These are phyloP conservation scores for Hydrangea macrophylla DNA, from an alignment of 148 eudicot genomes.

Conservation along the genomic window DNA sequence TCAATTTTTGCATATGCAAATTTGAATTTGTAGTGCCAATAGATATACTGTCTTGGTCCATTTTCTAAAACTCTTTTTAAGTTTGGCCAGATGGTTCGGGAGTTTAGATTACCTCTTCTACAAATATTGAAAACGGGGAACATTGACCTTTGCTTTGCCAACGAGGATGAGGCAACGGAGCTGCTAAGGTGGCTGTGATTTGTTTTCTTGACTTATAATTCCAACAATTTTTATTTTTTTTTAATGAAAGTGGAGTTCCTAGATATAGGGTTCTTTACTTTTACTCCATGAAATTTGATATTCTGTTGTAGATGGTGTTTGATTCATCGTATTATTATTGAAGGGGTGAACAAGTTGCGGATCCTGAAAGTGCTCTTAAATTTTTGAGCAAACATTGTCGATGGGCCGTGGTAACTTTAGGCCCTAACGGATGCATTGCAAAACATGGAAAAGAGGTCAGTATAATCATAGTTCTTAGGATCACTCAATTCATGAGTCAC, in stretches of 20 bases:
- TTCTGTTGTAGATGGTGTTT: not conserved
- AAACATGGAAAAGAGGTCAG: constrained; percentile 79
- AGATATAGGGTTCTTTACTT: not conserved
- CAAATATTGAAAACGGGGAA: constrained; percentile 73
- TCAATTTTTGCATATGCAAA: not conserved
- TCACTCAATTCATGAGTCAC: not conserved
- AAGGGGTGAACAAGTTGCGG: constrained; percentile 58
- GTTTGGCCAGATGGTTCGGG: constrained; percentile 72
- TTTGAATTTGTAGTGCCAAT: not conserved
- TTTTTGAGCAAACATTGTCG: constrained; percentile 70
- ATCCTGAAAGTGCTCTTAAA: constrained; percentile 79
- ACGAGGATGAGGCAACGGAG: constrained; percentile 95
- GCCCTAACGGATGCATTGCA: constrained; percentile 85
- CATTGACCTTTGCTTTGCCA: constrained; percentile 96
- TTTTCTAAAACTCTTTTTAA: not conserved
- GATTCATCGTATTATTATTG: constrained; percentile 10
- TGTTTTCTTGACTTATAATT: not conserved
- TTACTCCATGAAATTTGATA: not conserved
- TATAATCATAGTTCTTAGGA: not conserved
- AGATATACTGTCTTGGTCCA: not conserved
- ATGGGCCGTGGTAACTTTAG: constrained; percentile 97
- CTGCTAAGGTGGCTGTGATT: constrained; percentile 55
- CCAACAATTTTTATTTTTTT: not conserved
- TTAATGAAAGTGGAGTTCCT: not conserved
- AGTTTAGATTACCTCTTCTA: constrained; percentile 55